A percentile compares a stretch with the other conserved stretches of the same genome.
phyloP scores from a whole-genome alignment of 2,329 filamentous ascomycete genomes.

The Rhinocladiella similis region DNA sequence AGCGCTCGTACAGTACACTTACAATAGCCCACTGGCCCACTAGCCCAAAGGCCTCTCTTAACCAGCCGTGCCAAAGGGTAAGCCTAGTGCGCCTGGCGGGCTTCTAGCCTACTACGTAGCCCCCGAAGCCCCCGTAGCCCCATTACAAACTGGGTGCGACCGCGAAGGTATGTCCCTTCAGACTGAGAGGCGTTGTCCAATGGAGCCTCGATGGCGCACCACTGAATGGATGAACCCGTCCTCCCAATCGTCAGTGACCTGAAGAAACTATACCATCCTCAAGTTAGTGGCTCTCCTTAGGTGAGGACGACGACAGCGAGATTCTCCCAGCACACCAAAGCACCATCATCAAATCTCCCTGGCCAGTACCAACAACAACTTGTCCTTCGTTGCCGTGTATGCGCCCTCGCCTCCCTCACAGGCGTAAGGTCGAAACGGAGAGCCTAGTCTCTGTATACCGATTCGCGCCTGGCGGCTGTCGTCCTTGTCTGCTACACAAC shows the following conservation, averaged over 20 bases:
- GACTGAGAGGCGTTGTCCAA: neutral
- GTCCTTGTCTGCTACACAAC: neutral
- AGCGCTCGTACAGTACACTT: no score
- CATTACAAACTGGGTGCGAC: no score
- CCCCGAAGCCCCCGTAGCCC: no score
- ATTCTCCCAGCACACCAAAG: neutral
- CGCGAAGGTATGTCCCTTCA: no score
- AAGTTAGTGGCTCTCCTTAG: neutral
- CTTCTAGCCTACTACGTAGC: no score
- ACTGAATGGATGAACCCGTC: neutral
- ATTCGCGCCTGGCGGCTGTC: neutral
- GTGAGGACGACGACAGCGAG: neutral
- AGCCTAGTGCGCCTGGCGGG: no score
- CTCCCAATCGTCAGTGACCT: constrained; percentile 1
- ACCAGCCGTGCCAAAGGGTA: no score
- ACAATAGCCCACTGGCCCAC: no score
- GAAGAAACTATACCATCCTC: neutral
- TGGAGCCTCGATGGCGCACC: neutral
- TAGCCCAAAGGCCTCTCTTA: no score
- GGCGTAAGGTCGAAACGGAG: neutral
- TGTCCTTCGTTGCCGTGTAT: neutral
- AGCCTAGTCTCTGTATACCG: neutral
- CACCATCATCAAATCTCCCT: neutral
- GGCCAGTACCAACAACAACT: neutral
- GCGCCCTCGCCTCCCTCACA: neutral